These are phyloP conservation scores for Penicillium sp. DNA, from an alignment of 2,329 filamentous ascomycete species.

Conservation along the genomic window DNA sequence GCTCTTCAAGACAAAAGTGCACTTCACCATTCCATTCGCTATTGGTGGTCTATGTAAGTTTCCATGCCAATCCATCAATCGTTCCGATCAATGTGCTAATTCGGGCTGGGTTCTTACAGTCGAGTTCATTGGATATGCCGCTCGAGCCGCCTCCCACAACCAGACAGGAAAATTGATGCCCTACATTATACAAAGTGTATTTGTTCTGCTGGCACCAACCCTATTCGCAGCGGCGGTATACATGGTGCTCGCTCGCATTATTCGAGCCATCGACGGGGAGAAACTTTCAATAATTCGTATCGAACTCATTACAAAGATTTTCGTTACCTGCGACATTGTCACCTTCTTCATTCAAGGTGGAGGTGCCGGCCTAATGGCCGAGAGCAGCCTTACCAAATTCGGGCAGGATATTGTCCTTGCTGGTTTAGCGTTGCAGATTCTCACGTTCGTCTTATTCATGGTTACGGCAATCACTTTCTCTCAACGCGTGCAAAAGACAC, in stretches of 20 bases:
- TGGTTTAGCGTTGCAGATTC: slow-evolving; percentile 15
- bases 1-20: slow-evolving; percentile 29
- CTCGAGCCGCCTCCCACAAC: slow-evolving; percentile 16
- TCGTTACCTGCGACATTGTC: slow-evolving; percentile 13
- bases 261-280: slow-evolving; percentile 8
- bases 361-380: slow-evolving; percentile 10
- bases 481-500: slow-evolving; percentile 2
- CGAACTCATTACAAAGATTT: slow-evolving; percentile 13
- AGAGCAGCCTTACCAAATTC: background rate
- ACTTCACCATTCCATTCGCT: slow-evolving; percentile 39
- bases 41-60: slow-evolving; percentile 43
- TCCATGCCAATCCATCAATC: too few species aligned
- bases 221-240: slow-evolving; percentile 17
- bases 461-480: slow-evolving; percentile 5
- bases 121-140: slow-evolving; percentile 24
- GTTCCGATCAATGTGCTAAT: too few species aligned
- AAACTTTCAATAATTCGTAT: slow-evolving; percentile 9
- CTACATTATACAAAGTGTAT: slow-evolving; percentile 36
- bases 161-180: slow-evolving; percentile 18
- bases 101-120: too few species aligned
- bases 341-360: slow-evolving; percentile 16
- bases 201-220: slow-evolving; percentile 37
- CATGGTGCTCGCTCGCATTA: slow-evolving; percentile 14
- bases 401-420: slow-evolving; percentile 11
- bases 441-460: slow-evolving; percentile 14